phyloP scores from a whole-genome alignment of 2,329 filamentous ascomycete species.

The Cytospora leucostoma region DNA sequence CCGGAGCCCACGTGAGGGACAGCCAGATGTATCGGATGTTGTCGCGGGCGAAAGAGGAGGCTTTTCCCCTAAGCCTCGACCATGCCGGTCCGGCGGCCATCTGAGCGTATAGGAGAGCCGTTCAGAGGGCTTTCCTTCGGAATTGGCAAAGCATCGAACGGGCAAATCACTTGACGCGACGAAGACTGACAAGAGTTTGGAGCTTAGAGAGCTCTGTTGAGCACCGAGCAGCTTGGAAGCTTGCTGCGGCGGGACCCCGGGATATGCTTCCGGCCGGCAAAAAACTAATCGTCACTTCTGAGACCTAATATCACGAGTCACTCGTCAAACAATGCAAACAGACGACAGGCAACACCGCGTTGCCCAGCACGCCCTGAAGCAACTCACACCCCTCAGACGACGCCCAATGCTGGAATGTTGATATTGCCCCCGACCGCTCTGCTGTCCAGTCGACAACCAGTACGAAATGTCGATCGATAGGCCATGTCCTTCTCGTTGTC shows the following conservation, averaged over 20 bases:
- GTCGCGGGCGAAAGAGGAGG: slow-evolving; percentile 35
- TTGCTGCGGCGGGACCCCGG: background rate
- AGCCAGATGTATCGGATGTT: slow-evolving; percentile 52
- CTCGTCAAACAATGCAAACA: slow-evolving; percentile 10
- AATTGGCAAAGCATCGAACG: slow-evolving; percentile 1
- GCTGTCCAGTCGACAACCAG: slow-evolving; percentile 25
- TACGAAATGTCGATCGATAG: slow-evolving; percentile 28
- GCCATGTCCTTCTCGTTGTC: slow-evolving; percentile 39
- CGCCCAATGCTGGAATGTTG: slow-evolving; percentile 19
- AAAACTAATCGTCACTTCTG: slow-evolving; percentile 2
- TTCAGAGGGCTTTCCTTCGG: background rate
- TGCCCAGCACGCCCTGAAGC: background rate
- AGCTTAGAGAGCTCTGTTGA: background rate
- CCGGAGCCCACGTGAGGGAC: slow-evolving; percentile 63
- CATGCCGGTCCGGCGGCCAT: slow-evolving; percentile 25
- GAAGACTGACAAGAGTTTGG: background rate
- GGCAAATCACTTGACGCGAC: background rate
- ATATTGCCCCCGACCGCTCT: background rate
- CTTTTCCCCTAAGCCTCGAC: slow-evolving; percentile 15
- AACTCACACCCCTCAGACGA: background rate
- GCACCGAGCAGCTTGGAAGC: background rate
- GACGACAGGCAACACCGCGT: slow-evolving; percentile 4
- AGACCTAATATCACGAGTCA: background rate
- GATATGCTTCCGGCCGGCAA: slow-evolving; percentile 14
- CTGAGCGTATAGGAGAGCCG: background rate